Base-by-base conservation (phyloP, 129 eudicot species). In the Erigeron canadensis region DNA sequence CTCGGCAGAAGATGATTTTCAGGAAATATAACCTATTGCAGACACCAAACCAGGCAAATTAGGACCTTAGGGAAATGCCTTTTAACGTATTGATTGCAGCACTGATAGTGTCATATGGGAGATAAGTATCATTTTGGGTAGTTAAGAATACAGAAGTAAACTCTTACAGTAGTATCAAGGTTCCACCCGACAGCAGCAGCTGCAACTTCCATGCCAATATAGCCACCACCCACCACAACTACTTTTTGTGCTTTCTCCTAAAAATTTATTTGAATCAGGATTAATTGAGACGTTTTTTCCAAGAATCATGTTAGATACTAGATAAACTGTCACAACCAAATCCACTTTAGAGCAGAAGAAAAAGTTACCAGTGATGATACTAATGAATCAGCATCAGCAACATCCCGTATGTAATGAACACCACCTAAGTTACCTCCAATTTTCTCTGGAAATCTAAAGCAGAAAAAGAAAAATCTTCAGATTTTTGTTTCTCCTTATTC, bases 171-270 rank as follows among this genome's bases (percentile, higher is more conserved):
- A 55, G 99, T 94, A 82, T 94, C 99, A 67, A 87, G 93, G 70
- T 90, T 89, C 99, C 99, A 94, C 41, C 75, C 97, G 73, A 80
- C 96, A 47, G 97, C 78, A 62, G 99, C 99, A 63, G 99, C 99
- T 41, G 99, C 99, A 75, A 94, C 97, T 82, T 94, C 99, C 99
- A 94, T 94, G 84, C 99, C 99, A 72, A 94, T 94, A 70, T 94
- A 94, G 55, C 99, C 99, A 81, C 99, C 99, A 75, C 99, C 99
- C 54, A 94, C 95, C 11, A 94, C 84, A 4, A 94, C 99, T 76
- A 94, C 93, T 73, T 94, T 94, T 66, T 75, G 75, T 43, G 97
- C 87, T 70, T 86, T 87, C 70, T 79, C 95, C 99, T 94, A 72
- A 7, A 57, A 81, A 42, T 51, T 42, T 15, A 17, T 17, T 17